Conservation (phyloP, 2,329 filamentous ascomycete species). For the Penicillium sp. region DNA sequence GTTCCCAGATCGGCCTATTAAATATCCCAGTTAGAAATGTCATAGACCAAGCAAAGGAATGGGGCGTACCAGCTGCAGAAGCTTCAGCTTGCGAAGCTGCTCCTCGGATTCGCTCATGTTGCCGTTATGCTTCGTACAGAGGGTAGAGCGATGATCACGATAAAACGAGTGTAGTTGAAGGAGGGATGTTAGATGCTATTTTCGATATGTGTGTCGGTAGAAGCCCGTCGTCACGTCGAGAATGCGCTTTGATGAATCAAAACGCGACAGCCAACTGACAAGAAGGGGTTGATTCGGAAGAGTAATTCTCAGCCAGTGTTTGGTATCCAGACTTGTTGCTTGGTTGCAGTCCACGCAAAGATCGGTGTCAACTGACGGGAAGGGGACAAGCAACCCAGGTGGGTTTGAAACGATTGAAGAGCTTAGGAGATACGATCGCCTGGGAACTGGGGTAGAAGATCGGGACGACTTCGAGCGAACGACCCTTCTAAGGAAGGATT, state of each 20-base stretch:
- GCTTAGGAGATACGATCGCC: no score
- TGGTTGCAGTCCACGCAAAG: no score
- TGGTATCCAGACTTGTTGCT: no score
- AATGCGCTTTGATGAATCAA: background rate
- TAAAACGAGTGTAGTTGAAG: background rate
- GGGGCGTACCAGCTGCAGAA: background rate
- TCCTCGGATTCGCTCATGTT: background rate
- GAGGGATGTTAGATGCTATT: background rate
- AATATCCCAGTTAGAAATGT: background rate
- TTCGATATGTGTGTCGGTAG: background rate
- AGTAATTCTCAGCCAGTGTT: background rate
- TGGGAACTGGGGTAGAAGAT: no score
- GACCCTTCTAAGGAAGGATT: no score
- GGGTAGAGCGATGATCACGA: background rate
- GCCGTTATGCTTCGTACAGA: background rate
- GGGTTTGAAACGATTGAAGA: no score
- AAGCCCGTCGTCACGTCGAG: background rate
- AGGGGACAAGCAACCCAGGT: no score
- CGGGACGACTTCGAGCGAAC: no score
- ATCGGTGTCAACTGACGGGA: no score
- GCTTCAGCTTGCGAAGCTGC: constrained; percentile 1
- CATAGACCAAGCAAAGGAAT: background rate
- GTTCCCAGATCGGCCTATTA: constrained; percentile 3
- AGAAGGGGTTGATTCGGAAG: background rate
- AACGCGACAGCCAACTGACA: no score